Evolutionary conservation across 441 rosid species (phyloP), one percentile per base, ranked within the genome.

Genomic region (Erodium texanum): DNA sequence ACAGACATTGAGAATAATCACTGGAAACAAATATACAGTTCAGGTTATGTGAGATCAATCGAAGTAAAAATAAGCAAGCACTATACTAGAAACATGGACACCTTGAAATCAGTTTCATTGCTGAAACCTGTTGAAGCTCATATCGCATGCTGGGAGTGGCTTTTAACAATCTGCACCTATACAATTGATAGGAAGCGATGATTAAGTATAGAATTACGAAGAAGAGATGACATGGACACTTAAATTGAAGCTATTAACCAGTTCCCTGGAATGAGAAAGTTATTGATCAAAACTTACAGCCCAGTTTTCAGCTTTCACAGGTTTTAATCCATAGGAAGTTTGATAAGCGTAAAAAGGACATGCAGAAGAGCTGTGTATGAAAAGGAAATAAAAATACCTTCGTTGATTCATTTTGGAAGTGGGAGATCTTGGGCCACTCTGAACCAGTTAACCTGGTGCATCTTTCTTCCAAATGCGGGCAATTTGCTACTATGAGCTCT

Each of bases 361-460:
- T n/a, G n/a, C n/a, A n/a, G n/a, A n/a, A n/a, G n/a, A n/a, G n/a
- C n/a, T n/a, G n/a, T n/a, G n/a, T n/a, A n/a, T n/a, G n/a, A n/a
- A n/a, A n/a, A n/a, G n/a, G n/a, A n/a, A 48, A 27, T 3, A 14
- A 2, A 48, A 48, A 3, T 48, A 48, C 56, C 56, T 48, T 48
- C 14, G 56, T 14, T 3, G 56, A 48, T n/a, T 48, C 18, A 15
- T 48, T 14, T 48, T 14, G 73, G 18, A 74, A 59, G 65, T 66
- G 68, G 22, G 74, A 45, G 43, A 69, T 69, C 64, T 75, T 78
- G 56, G 16, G 24, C 78, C 81, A 78, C 22, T 78, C 78, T 7
- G 76, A 38, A 7, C 75, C 74, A 0, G 36, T 69, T 7, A 19
- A 62, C 68, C 38, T 38, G 27, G 36, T 38, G 27, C 75, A 66